Evolutionary conservation across 148 eudicot species (phyloP), one percentile per base, ranked within the genome.

Genomic region (Polygonum aviculare): DNA sequence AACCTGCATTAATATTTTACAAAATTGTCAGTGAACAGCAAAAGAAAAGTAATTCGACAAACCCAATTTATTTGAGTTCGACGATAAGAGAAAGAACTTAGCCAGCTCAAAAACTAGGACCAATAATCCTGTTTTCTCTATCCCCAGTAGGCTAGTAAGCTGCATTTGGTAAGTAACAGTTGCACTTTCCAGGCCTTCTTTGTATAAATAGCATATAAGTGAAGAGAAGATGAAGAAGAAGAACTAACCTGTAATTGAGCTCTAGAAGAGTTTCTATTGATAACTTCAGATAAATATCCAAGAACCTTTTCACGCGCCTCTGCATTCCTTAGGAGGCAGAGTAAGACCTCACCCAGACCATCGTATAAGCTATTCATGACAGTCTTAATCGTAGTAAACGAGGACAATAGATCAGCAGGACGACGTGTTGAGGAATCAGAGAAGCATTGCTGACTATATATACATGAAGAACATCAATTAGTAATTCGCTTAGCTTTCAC

Each of bases 321-420:
- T 12, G 94, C 79, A 54, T 88, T 92, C 79, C 80, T 95, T 22
- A 95, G 90, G 76, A 95, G 99, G 81, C 85, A 86, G 73, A 76
- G 86, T 76, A 92, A 84, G 80, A 89, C 85, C 80, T 92, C 93
- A 75, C 90, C 77, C 80, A 95, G 83, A 75, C 94, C 94, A 77
- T 89, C 91, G 80, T 95, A 87, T 74, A 95, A 81, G 76, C 82
- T 87, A 80, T 87, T 92, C 96, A 95, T 90, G 71, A 92, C 91
- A 59, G 92, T 87, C 85, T 91, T 95, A 81, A 95, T 95, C 38
- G 99, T 92, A 26, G 99, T 78, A 81, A 92, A 92, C 38, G 99
- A 90, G 36, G 99, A 92, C 49, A 90, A 77, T 22, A 92, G 85
- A 87, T 92, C 96, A 67, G 97, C 90, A 11, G 96, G 96, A 50